Conservation (phyloP, 23 red algal genomes). For the Gracilariopsis chorda region DNA sequence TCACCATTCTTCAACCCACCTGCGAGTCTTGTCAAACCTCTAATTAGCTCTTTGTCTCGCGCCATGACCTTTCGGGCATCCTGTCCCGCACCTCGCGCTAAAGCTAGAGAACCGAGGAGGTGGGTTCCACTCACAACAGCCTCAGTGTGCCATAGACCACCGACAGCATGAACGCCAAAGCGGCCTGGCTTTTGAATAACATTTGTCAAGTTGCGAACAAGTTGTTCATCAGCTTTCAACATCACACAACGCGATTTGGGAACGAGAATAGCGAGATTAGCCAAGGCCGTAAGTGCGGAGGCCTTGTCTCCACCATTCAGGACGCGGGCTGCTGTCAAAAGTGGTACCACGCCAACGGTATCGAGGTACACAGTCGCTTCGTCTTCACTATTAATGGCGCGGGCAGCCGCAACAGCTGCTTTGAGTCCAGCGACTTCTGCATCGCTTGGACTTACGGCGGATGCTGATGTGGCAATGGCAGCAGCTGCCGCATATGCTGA, state of each 20-base stretch:
- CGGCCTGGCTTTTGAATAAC: conserved; percentile 21
- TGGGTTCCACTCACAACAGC: conserved; percentile 66
- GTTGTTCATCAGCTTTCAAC: conserved; percentile 21
- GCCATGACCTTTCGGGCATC: conserved; percentile 32
- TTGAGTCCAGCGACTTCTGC: conserved; percentile 29
- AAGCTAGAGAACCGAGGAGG: conserved; percentile 72
- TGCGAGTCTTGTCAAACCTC: conserved; percentile 63
- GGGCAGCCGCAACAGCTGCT: conserved; percentile 50
- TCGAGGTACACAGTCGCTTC: conserved; percentile 56
- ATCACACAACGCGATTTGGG: conserved; percentile 31
- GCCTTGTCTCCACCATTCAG: conserved; percentile 17
- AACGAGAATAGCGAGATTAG: conserved; percentile 52
- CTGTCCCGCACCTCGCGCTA: conserved; percentile 25
- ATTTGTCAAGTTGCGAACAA: conserved; percentile 5
- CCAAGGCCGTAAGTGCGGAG: conserved; percentile 62
- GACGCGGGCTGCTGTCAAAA: conserved; percentile 42
- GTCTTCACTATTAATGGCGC: conserved; percentile 37
- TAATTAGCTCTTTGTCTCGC: conserved; percentile 53
- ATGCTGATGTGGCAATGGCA: conserved; percentile 35
- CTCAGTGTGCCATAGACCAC: conserved; percentile 43
- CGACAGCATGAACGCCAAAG: conserved; percentile 7
- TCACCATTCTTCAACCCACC: conserved; percentile 73
- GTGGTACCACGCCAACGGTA: conserved; percentile 39
- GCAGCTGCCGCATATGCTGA: conserved; percentile 50
- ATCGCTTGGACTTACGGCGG: neutral